A percentile compares a stretch with the other conserved stretches of the same genome.
These are phyloP conservation scores for Cryoendolithus antarcticus DNA, from an alignment of 2,329 filamentous ascomycete genomes.

Conservation along the genomic window DNA sequence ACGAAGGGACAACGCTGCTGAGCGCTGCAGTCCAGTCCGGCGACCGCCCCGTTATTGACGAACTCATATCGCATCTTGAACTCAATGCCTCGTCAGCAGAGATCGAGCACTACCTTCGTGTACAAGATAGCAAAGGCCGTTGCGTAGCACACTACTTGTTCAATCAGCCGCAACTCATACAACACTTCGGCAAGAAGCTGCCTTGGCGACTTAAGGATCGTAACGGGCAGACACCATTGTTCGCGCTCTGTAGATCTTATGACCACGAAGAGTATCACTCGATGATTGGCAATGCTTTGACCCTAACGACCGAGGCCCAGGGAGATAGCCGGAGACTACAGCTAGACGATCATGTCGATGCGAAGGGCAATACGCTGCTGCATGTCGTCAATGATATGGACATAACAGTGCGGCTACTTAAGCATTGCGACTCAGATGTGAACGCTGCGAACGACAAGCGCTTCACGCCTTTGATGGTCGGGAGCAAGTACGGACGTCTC, in stretches of 20 bases:
- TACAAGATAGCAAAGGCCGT: conserved; percentile 73
- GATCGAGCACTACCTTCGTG: conserved; percentile 55
- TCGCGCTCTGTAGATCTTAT: conserved; percentile 88
- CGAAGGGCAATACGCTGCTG: conserved; percentile 86
- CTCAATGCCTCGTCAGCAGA: conserved; percentile 40
- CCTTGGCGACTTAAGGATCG: conserved; percentile 88
- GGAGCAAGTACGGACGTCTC: conserved; percentile 92
- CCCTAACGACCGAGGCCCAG: conserved; percentile 61
- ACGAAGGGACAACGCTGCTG: conserved; percentile 77
- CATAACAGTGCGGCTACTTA: conserved; percentile 62
- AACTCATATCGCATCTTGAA: conserved; percentile 60
- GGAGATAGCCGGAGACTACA: conserved; percentile 69
- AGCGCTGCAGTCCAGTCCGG: conserved; percentile 84
- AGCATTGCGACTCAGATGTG: conserved; percentile 83
- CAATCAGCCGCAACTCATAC: conserved; percentile 71
- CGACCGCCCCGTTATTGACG: conserved; percentile 60
- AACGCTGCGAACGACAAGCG: conserved; percentile 91
- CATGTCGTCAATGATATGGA: conserved; percentile 85
- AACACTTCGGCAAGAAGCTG: conserved; percentile 60
- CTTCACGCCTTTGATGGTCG: conserved; percentile 94
- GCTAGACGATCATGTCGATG: conserved; percentile 83
- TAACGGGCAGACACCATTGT: conserved; percentile 94
- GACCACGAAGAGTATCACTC: conserved; percentile 75
- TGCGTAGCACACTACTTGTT: conserved; percentile 95
- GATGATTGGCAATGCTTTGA: conserved; percentile 77